Evolutionary conservation across 345 rosid species (phyloP).

Genomic region (Psidium guajava): DNA sequence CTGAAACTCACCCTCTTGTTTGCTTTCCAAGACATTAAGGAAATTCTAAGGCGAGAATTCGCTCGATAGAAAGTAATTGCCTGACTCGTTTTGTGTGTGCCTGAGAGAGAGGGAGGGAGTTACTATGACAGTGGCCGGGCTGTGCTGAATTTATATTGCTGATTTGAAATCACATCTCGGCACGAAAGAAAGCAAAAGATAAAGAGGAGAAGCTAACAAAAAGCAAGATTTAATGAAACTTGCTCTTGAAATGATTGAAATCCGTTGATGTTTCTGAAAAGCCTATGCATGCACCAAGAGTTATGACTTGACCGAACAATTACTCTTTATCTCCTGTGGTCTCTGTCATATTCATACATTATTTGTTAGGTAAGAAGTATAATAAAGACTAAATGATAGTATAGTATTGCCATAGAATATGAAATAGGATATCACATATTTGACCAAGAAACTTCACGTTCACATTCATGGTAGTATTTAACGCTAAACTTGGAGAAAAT

Average conservation of each 20-base stretch:
- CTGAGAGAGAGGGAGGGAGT: neutral
- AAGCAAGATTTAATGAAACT: neutral
- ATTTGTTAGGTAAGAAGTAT: neutral
- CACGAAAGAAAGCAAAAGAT: neutral
- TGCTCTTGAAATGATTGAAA: neutral
- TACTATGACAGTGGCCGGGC: neutral
- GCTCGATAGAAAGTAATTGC: neutral
- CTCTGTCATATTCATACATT: neutral
- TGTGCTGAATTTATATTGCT: neutral
- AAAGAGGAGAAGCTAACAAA: neutral
- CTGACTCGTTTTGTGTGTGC: neutral
- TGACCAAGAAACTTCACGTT: neutral
- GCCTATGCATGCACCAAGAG: neutral
- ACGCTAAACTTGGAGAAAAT: neutral
- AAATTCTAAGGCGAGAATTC: neutral
- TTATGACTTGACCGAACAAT: neutral
- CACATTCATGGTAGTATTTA: neutral
- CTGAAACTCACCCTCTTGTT: slow-evolving; percentile 64
- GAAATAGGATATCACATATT: neutral
- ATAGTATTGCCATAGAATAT: neutral
- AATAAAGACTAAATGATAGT: neutral
- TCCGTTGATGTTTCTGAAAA: neutral
- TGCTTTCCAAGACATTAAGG: slow-evolving; percentile 41
- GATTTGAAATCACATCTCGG: neutral
- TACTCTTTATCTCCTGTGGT: neutral